Percentiles rank a stretch among this genome's conserved stretches.
Evolutionary conservation across 2,329 filamentous ascomycete species (phyloP).

Genomic region (Didymella pomorum): DNA sequence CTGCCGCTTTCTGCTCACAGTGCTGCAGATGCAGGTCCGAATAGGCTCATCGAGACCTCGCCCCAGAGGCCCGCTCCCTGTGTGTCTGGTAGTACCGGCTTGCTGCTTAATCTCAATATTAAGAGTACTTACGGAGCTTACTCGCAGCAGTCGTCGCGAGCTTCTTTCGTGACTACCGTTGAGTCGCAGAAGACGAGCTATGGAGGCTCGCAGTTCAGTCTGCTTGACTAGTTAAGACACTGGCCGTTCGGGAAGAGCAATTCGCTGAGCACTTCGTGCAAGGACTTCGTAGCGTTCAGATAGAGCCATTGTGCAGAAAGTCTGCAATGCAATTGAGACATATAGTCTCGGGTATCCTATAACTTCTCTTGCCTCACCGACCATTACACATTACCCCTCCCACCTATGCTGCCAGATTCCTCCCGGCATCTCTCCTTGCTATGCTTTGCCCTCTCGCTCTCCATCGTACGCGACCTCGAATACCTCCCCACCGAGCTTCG

Average conservation of each 20-base stretch:
- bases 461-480: conserved; percentile 55
- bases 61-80: conserved; percentile 17
- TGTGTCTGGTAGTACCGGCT: conserved; percentile 21
- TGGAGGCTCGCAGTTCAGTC: conserved; percentile 11
- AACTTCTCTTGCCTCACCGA: background rate
- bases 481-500: conserved; percentile 60
- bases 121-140: conserved; percentile 1
- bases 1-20: background rate
- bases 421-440: background rate
- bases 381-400: conserved; percentile 10
- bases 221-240: conserved; percentile 25
- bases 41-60: conserved; percentile 30
- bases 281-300: background rate
- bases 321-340: background rate
- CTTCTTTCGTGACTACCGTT: conserved; percentile 12
- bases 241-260: background rate
- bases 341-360: conserved; percentile 4
- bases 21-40: background rate
- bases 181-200: background rate
- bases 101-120: conserved; percentile 33
- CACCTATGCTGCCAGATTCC: background rate
- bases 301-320: background rate
- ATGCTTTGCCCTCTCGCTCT: conserved; percentile 24
- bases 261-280: background rate
- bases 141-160: background rate